phyloP scores from a whole-genome alignment of 2,329 filamentous ascomycete species.

The Leptographium galeiforme region DNA sequence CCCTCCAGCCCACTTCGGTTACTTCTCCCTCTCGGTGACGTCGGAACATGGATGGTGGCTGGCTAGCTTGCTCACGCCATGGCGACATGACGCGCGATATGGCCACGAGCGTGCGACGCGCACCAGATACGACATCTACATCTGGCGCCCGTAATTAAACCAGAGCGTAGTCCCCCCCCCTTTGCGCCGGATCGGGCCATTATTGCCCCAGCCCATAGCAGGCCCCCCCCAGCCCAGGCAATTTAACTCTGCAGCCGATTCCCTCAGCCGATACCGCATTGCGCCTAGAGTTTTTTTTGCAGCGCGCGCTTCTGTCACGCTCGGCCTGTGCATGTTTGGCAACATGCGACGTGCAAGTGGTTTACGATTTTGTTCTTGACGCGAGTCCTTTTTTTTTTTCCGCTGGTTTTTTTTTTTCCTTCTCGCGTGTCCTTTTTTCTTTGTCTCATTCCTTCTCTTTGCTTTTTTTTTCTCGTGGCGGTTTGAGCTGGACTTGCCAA shows the following conservation, averaged over 20 bases:
- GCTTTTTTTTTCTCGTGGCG: too few relatives aligned
- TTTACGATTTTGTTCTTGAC: too few relatives aligned
- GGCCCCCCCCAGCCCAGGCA: background rate
- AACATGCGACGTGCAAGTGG: too few relatives aligned
- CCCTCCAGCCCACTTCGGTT: too few relatives aligned
- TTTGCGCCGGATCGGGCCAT: background rate
- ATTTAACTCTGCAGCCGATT: background rate
- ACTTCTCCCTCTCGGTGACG: too few relatives aligned
- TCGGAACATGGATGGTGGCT: too few relatives aligned
- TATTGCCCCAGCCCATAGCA: too few relatives aligned
- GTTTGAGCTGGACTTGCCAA: too few relatives aligned
- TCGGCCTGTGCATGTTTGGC: too few relatives aligned
- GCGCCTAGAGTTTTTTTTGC: too few relatives aligned
- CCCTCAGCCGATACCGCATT: background rate
- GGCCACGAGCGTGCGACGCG: background rate
- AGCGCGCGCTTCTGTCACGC: too few relatives aligned
- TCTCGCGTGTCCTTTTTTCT: background rate
- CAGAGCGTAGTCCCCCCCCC: background rate
- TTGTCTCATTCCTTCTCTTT: background rate
- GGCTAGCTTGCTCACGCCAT: background rate
- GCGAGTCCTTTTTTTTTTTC: background rate
- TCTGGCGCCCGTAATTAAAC: background rate
- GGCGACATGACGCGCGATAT: too few relatives aligned
- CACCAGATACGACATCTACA: background rate
- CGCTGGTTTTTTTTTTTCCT: background rate